phyloP scores from a whole-genome alignment of 1,139 yeast species.

The Arxiozyma slooffiae region DNA sequence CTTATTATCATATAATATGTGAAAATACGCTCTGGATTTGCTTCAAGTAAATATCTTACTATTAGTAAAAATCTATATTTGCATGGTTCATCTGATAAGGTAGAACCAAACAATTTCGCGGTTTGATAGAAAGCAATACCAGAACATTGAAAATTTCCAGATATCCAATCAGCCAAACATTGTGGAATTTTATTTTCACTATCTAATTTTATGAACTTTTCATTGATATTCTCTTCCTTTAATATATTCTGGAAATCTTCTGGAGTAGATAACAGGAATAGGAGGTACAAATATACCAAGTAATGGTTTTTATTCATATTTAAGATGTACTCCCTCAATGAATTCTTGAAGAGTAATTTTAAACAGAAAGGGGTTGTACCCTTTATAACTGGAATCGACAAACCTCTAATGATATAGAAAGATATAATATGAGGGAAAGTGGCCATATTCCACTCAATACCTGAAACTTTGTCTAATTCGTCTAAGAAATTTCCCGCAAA shows the following conservation, averaged over 20 bases:
- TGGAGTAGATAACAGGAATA: constrained; percentile 44
- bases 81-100: constrained; percentile 43
- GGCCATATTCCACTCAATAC: constrained; percentile 36
- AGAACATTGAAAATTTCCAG: constrained; percentile 36
- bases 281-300: constrained; percentile 43
- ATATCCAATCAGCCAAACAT: constrained; percentile 41
- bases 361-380: constrained; percentile 46
- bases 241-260: constrained; percentile 41
- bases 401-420: constrained; percentile 50
- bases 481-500: constrained; percentile 37
- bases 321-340: constrained; percentile 29
- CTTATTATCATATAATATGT: constrained; percentile 40
- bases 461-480: constrained; percentile 37
- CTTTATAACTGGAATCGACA: constrained; percentile 52
- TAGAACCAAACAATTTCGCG: constrained; percentile 42
- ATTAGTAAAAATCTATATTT: constrained; percentile 46
- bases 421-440: constrained; percentile 51
- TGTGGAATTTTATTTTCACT: constrained; percentile 40
- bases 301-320: constrained; percentile 19
- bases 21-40: constrained; percentile 34
- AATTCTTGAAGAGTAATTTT: constrained; percentile 40
- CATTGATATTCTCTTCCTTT: constrained; percentile 39
- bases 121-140: constrained; percentile 44
- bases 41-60: constrained; percentile 36
- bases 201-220: constrained; percentile 28